Base-by-base conservation (phyloP, 2,329 filamentous ascomycete genomes). In the Aureobasidium mangrovei region DNA sequence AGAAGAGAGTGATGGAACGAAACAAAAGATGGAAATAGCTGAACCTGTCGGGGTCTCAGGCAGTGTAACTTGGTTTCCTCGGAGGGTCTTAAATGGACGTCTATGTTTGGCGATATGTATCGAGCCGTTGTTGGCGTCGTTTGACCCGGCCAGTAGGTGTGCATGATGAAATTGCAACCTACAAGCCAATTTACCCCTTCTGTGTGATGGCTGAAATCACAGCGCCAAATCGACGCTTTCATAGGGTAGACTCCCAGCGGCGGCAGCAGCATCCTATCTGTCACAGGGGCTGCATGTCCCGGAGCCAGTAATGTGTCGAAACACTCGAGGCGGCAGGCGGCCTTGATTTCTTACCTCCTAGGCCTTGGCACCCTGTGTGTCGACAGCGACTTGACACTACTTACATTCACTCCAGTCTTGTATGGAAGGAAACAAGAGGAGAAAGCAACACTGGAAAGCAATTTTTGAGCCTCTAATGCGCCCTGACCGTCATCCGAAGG, bases 21-120 rank as follows among this genome's bases (percentile, higher is more conserved):
- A 49, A 49, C 46, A 36, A n/a, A 49, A 31, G 46, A 49, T 49
- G 38, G 38, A 51, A 51, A 51, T 51, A 51, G 47, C 9, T 35
- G 29, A 33, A 35, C 47, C 24, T 42, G 38, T 35, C 28, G 26
- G 29, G 18, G 4, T 35, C n/a, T 24, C 12, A 18, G 35, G 36
- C 46, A 49, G 36, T 35, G 38, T 41, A 38, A 51, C 47, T 51
- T 51, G 38, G 32, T 10, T 7, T 7, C 32, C 10, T 10, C 6
- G 10, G 32, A 7, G 32, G 6, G 10, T 7, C 24, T 35, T 41
- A 42, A 33, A 27, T 32, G 46, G 33, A 38, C 10, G n/a, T 10
- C 42, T 28, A 43, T 52, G 48, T 32, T 42, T 52, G 48, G 39
- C 29, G 10, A 36, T 32, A 53, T 44, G 49, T 44, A 24, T 24